Percentiles rank a stretch among this genome's conserved stretches.
These are phyloP conservation scores for Hygrophoropsis aurantiaca DNA, from an alignment of 768 basidiomycete genomes.

Conservation along the genomic window DNA sequence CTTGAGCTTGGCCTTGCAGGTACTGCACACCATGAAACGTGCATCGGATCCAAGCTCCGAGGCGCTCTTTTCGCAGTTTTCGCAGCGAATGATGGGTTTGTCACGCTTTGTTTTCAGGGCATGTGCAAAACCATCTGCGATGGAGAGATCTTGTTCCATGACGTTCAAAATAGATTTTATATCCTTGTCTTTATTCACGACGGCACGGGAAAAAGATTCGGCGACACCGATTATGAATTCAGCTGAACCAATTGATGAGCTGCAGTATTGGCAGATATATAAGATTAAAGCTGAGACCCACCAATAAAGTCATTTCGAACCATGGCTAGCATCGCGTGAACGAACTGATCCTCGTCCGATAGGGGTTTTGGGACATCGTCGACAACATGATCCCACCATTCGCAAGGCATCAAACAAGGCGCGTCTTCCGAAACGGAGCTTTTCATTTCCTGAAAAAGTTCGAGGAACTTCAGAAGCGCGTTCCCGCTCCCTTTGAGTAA, in stretches of 20 bases:
- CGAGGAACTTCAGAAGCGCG: constrained; percentile 5
- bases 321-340: constrained; percentile 9
- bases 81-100: constrained; percentile 17
- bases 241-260: too few relatives aligned
- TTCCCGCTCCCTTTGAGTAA: constrained; percentile 10
- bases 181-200: not conserved
- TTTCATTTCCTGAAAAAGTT: not conserved
- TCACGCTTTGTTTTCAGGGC: constrained; percentile 1
- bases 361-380: not conserved
- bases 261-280: not conserved
- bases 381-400: constrained; percentile 17
- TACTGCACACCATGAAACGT: constrained; percentile 23
- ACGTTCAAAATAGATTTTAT: not conserved
- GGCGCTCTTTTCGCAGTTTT: constrained; percentile 16
- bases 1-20: constrained; percentile 15
- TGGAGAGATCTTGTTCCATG: constrained; percentile 1
- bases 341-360: not conserved
- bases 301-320: constrained; percentile 18
- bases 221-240: constrained; percentile 3
- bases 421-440: constrained; percentile 1
- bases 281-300: not conserved
- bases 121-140: not conserved
- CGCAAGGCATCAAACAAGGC: constrained; percentile 12
- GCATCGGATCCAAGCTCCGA: constrained; percentile 12
- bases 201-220: constrained; percentile 3